A percentile compares a stretch with the other conserved stretches of the same genome.
phyloP scores from a whole-genome alignment of 768 basidiomycete genomes.

The Panellus pusillus region DNA sequence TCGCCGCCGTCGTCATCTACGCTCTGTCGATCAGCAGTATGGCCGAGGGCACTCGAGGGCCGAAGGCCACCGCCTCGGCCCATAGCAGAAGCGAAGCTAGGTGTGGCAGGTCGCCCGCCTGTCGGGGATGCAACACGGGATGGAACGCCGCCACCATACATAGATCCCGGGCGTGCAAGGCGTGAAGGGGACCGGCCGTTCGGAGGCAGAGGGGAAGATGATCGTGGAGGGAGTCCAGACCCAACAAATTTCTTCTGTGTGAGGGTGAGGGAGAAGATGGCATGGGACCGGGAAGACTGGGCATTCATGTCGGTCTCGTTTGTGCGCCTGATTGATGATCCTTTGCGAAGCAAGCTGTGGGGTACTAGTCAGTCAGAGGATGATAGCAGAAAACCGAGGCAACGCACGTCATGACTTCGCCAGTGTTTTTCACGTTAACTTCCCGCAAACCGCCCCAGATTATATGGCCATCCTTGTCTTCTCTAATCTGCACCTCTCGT shows the following conservation, averaged over 20 bases:
- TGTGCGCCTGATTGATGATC: constrained; percentile 87
- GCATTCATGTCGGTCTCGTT: constrained; percentile 99
- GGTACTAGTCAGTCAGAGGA: constrained; percentile 26
- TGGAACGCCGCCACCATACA: constrained; percentile 49
- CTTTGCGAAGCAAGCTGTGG: constrained; percentile 81
- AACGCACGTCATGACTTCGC: constrained; percentile 91
- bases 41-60: constrained; percentile 81
- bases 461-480: constrained; percentile 95
- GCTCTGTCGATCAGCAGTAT: constrained; percentile 51
- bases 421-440: constrained; percentile 77
- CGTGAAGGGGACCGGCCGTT: constrained; percentile 75
- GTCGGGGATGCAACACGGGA: constrained; percentile 74
- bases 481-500: constrained; percentile 91
- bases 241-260: constrained; percentile 88
- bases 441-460: constrained; percentile 96
- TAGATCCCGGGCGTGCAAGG: constrained; percentile 79
- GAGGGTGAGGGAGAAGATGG: constrained; percentile 95
- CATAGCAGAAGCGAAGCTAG: constrained; percentile 77
- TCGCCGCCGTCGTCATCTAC: constrained; percentile 71
- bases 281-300: constrained; percentile 96
- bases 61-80: constrained; percentile 65
- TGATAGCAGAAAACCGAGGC: constrained; percentile 18
- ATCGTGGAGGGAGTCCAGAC: constrained; percentile 65
- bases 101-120: constrained; percentile 74
- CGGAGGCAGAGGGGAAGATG: constrained; percentile 74